These are phyloP conservation scores for Salix suchowensis DNA, from an alignment of 345 rosid genomes.

Conservation along the genomic window DNA sequence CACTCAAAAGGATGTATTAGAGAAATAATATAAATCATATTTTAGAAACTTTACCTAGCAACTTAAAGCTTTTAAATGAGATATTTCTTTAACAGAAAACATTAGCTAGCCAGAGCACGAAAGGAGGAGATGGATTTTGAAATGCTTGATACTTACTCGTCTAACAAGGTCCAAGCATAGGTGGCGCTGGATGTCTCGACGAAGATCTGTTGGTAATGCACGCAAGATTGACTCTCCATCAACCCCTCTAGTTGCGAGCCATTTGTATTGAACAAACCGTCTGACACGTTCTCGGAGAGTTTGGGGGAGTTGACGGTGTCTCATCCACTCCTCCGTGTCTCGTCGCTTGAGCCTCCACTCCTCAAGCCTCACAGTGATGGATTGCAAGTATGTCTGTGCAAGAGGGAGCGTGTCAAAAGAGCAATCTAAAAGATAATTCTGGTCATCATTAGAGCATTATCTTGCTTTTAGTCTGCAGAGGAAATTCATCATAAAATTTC, in stretches of 20 bases:
- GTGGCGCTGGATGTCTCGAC: constrained; percentile 50
- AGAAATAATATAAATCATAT: no score
- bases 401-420: neutral
- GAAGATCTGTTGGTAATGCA: constrained; percentile 43
- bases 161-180: constrained; percentile 54
- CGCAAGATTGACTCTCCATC: constrained; percentile 45
- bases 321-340: constrained; percentile 63
- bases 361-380: constrained; percentile 50
- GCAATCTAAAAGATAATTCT: neutral
- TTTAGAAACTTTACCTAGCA: rapidly evolving
- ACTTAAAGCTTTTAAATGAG: no score
- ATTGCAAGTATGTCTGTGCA: constrained; percentile 50
- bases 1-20: rapidly evolving
- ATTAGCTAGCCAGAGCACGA: neutral
- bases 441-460: neutral
- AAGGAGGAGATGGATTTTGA: neutral
- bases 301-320: constrained; percentile 49
- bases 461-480: neutral
- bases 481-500: neutral
- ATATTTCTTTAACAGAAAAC: no score
- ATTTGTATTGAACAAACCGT: constrained; percentile 45
- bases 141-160: constrained; percentile 26
- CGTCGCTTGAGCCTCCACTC: constrained; percentile 57
- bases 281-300: constrained; percentile 40
- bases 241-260: constrained; percentile 54